A percentile compares a stretch with the other conserved stretches of the same genome.
Evolutionary conservation across 495 filamentous ascomycete genomes (phyloP).

Genomic region (Neurospora tetraspora): DNA sequence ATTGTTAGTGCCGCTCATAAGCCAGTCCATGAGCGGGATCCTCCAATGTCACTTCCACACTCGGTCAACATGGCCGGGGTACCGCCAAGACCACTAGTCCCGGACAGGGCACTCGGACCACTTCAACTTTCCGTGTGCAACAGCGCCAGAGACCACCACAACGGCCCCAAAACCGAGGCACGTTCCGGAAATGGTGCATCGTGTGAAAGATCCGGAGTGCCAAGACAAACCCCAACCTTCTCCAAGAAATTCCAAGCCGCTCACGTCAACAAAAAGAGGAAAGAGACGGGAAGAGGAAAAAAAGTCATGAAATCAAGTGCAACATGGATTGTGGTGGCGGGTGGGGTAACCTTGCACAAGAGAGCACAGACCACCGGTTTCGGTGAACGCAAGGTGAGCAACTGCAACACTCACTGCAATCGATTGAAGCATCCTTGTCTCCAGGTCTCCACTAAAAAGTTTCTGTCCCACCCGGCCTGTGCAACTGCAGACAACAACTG

Average conservation of each 20-base stretch:
- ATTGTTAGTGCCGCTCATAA: background rate
- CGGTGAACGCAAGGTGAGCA: conserved; percentile 6
- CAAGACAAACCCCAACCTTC: background rate
- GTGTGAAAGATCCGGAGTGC: background rate
- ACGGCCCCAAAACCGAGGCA: background rate
- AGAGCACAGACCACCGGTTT: background rate
- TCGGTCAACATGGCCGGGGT: background rate
- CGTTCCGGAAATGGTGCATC: background rate
- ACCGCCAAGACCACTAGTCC: background rate
- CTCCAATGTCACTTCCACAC: background rate
- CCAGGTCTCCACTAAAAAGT: conserved; percentile 24
- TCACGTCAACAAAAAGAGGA: background rate
- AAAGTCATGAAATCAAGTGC: too few relatives aligned
- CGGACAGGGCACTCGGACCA: background rate
- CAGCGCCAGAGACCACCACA: background rate
- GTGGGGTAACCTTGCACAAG: background rate
- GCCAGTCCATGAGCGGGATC: background rate
- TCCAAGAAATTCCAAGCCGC: background rate
- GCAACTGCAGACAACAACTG: background rate
- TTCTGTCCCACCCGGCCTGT: conserved; percentile 11
- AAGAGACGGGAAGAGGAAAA: background rate
- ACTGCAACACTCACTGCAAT: background rate
- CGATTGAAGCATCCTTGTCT: background rate
- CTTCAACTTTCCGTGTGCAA: background rate
- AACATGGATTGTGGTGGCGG: background rate